Base-by-base conservation (phyloP, 2,329 filamentous ascomycete genomes). In the Fusarium miscanthi region DNA sequence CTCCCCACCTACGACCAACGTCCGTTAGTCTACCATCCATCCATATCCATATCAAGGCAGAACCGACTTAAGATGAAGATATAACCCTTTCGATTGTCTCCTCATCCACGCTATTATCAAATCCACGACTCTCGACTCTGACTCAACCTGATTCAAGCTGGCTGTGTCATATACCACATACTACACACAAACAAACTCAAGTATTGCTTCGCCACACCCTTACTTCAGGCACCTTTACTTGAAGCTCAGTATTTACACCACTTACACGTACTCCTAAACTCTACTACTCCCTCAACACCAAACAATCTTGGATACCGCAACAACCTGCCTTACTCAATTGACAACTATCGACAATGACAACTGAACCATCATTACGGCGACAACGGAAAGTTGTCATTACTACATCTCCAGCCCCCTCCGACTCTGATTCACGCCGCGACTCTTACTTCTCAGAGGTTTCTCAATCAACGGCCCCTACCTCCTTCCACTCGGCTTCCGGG, bases 381-480 rank as follows among this genome's bases (percentile, higher is more conserved):
- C 72, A 76, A 67, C 74, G 72, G 41, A 72, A 76, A 64, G 76
- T 76, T 53, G 70, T 76, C 59, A 70, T 78, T 30, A 74, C 69
- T 35, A 71, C 74, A 40, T 77, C 75, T 43, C 76, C 76, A 25
- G 69, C 74, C 25, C 71, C 73, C 14, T 76, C 76, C 49, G 73
- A 78, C 38, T 75, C 73, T 35, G 67, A 76, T 57, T 78, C 76
- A 52, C 69, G 77, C 58, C 73, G 72, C 46, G 74, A 76, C 66
- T 78, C 76, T 49, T 78, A 78, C 68, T 77, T 77, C 48, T 78
- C 76, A 48, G 73, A 77, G 66, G 61, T 53, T 12, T 77, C 75
- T 33, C 75, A 76, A 45, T 77, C 76, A 60, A 78, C 76, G n/a
- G 76, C 76, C n/a, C 76, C 76, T 27, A 78, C 76, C 43, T 78